These are phyloP conservation scores for Candida andamanensis DNA, from an alignment of 805 yeast species.

Conservation along the genomic window DNA sequence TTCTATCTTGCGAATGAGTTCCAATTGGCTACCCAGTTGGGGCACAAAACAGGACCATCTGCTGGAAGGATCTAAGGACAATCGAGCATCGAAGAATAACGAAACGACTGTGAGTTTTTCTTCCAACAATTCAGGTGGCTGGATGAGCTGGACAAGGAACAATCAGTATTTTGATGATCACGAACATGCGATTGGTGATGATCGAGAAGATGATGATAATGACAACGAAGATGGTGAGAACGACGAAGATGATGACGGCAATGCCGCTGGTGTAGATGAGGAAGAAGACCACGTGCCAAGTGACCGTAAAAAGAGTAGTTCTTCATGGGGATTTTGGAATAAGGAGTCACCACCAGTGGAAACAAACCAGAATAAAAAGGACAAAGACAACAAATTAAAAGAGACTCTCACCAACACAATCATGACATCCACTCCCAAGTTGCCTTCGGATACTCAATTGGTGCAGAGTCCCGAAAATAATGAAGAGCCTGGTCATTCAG, in stretches of 20 bases:
- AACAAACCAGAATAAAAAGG: conserved; percentile 7
- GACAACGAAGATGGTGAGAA: neutral
- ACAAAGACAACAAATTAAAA: conserved; percentile 8
- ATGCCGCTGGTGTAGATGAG: conserved; percentile 13
- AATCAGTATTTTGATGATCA: conserved; percentile 10
- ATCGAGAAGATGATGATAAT: conserved; percentile 10
- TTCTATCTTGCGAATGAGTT: conserved; percentile 1
- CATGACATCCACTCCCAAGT: conserved; percentile 23
- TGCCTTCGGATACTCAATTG: conserved; percentile 4
- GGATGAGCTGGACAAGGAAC: conserved; percentile 11
- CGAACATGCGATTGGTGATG: conserved; percentile 10
- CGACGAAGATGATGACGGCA: conserved; percentile 15
- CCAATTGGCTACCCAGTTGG: conserved; percentile 4
- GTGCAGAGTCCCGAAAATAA: neutral
- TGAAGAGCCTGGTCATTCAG: too few species aligned
- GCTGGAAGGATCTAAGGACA: too few species aligned
- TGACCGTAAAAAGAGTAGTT: conserved; percentile 18
- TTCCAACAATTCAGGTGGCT: conserved; percentile 8
- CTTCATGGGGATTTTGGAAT: conserved; percentile 36
- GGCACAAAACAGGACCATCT: too few species aligned
- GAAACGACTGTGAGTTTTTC: conserved; percentile 7
- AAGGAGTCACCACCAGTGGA: too few species aligned
- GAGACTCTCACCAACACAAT: conserved; percentile 24
- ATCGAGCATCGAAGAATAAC: neutral
- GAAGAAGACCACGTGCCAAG: conserved; percentile 25